Base-by-base conservation (phyloP, 352 stramenopile species). In the Pythium phragmiticola region DNA sequence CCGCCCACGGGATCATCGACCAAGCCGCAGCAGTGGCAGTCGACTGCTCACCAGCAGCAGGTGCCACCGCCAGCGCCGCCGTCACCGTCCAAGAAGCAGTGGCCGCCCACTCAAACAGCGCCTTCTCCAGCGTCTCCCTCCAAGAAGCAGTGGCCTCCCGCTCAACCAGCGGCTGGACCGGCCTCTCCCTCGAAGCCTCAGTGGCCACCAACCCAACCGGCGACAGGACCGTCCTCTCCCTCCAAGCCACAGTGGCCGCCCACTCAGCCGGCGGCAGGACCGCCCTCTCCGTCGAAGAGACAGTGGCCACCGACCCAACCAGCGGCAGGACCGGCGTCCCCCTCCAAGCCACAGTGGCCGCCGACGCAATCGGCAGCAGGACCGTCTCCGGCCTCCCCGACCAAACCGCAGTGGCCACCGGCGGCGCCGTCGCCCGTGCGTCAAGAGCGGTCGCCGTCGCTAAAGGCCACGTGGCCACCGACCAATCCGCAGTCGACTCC, bases 381-480 rank as follows among this genome's bases (percentile, higher is more conserved):
- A 21, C 21, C 33, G 33, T 37, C 33, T 37, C 39, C 56, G 7
- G 12, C 30, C n/a, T 47, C 55, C 0, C 30, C 65, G 26, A 12
- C 34, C 16, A 72, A 64, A 46, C 41, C 66, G 19, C 60, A 64
- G 50, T 72, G 60, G 79, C 70, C 69, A 30, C 69, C 73, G 57
- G 34, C 63, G 12, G 62, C 67, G 4, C 30, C 66, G 36, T 70
- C 72, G 50, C 16, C 72, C 33, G 36, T 60, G 16, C 50, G 53
- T 41, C 58, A 73, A 58, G 42, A 69, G 42, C 59, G 58, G 42
- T 57, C 57, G 2, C 59, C 58, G 9, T 57, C 60, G 17, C 58
- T 66, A 36, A 84, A 82, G 57, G 58, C 67, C 2, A 78, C 81
- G 30, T 84, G 77, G 77, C 77, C 77, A 46, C 72, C 66, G 14